Evolutionary conservation across 441 rosid species (phyloP).

Genomic region (Arabidopsis hybrid): DNA sequence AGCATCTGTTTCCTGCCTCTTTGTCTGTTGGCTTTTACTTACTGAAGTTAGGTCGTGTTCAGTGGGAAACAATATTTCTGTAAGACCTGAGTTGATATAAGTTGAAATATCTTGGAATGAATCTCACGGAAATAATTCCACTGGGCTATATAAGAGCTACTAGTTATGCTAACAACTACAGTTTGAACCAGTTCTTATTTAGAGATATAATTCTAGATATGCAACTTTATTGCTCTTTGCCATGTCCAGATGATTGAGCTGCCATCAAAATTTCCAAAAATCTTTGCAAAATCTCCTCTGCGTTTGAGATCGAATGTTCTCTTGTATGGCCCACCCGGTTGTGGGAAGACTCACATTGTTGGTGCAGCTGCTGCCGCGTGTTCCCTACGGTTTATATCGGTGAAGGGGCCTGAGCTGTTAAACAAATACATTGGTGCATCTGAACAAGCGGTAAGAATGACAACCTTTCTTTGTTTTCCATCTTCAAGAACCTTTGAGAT

Average conservation of each 20-base stretch:
- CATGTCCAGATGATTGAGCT: slow-evolving; percentile 91
- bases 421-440: slow-evolving; percentile 99
- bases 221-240: slow-evolving; percentile 24
- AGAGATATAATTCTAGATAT: slow-evolving; percentile 14
- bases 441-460: slow-evolving; percentile 92
- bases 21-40: slow-evolving; percentile 4
- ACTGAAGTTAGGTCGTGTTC: not conserved
- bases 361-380: slow-evolving; percentile 98
- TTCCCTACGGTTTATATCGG: slow-evolving; percentile 92
- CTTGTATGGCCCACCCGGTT: slow-evolving; percentile 98
- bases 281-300: slow-evolving; percentile 90
- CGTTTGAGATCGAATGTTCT: slow-evolving; percentile 97
- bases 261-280: slow-evolving; percentile 88
- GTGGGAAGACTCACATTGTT: slow-evolving; percentile 99
- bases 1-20: slow-evolving; percentile 9
- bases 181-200: not conserved
- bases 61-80: not conserved
- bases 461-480: slow-evolving; percentile 18
- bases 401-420: slow-evolving; percentile 97
- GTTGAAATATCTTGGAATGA: slow-evolving; percentile 3
- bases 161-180: slow-evolving; percentile 20
- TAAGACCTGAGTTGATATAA: not conserved
- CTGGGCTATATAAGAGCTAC: not conserved
- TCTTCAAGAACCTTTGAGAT: slow-evolving; percentile 29
- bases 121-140: slow-evolving; percentile 10